phyloP scores from a whole-genome alignment of 1,139 yeast species.

The Debaryomyces singareniensis region DNA sequence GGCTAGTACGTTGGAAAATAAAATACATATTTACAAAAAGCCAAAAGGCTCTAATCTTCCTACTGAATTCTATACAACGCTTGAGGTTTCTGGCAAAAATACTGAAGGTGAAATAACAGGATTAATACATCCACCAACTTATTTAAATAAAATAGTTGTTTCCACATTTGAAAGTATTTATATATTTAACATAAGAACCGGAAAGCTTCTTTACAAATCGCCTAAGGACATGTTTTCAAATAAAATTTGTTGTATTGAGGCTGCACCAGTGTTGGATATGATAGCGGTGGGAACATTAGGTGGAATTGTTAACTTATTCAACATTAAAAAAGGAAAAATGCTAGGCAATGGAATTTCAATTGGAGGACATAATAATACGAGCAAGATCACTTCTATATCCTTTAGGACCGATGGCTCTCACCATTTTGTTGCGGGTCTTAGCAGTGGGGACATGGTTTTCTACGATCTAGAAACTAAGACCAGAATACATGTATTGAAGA shows the following conservation, averaged over 20 bases:
- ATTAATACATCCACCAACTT: slow-evolving; percentile 81
- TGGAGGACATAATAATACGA: slow-evolving; percentile 43
- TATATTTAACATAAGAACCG: slow-evolving; percentile 71
- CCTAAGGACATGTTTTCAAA: slow-evolving; percentile 41
- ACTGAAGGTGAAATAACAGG: slow-evolving; percentile 68
- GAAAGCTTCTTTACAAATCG: slow-evolving; percentile 62
- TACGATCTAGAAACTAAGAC: slow-evolving; percentile 71
- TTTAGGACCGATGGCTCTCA: slow-evolving; percentile 91
- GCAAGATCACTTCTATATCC: slow-evolving; percentile 62
- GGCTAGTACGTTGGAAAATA: slow-evolving; percentile 47
- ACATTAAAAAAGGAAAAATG: slow-evolving; percentile 59
- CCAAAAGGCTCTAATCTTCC: slow-evolving; percentile 44
- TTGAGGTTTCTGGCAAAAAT: slow-evolving; percentile 43
- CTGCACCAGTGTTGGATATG: slow-evolving; percentile 83
- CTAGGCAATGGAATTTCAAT: slow-evolving; percentile 50
- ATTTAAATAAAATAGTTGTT: slow-evolving; percentile 79
- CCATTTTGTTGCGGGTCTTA: slow-evolving; percentile 75
- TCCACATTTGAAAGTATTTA: slow-evolving; percentile 60
- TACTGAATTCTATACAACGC: slow-evolving; percentile 60
- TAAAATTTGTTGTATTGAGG: slow-evolving; percentile 57
- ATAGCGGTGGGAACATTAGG: slow-evolving; percentile 69
- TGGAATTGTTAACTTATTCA: slow-evolving; percentile 63
- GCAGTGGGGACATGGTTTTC: slow-evolving; percentile 77
- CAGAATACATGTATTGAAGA: slow-evolving; percentile 68
- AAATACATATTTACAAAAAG: slow-evolving; percentile 60